phyloP scores from a whole-genome alignment of 2,329 filamentous ascomycete genomes.

The Fonsecaea erecta region DNA sequence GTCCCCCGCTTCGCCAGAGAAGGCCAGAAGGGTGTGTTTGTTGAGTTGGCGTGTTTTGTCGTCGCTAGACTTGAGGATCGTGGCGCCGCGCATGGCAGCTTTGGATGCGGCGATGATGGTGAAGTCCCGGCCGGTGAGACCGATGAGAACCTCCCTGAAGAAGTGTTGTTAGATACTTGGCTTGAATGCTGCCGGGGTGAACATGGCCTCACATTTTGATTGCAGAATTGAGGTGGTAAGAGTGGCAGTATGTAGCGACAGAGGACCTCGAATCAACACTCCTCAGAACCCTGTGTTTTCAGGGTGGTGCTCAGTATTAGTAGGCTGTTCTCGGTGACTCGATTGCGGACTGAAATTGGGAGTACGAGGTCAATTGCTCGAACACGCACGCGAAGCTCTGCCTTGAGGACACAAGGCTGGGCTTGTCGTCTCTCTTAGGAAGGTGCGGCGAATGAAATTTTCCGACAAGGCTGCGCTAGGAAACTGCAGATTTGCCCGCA shows the following conservation, averaged over 20 bases:
- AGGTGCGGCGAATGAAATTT: constrained; percentile 31
- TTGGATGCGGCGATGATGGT: constrained; percentile 97
- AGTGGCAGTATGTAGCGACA: background rate
- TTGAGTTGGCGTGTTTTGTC: constrained; percentile 95
- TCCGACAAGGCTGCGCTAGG: constrained; percentile 15
- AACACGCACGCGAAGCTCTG: constrained; percentile 29
- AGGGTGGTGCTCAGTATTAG: background rate
- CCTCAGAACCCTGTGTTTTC: background rate
- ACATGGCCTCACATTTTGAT: constrained; percentile 2
- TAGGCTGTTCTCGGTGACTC: background rate
- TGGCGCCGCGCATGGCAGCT: constrained; percentile 96
- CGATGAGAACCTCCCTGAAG: constrained; percentile 90
- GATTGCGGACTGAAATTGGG: background rate
- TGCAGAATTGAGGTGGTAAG: background rate
- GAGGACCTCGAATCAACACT: background rate
- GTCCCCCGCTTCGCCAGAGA: constrained; percentile 93
- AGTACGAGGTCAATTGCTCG: constrained; percentile 10
- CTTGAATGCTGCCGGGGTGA: background rate
- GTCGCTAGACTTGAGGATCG: constrained; percentile 90
- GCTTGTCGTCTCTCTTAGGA: constrained; percentile 4
- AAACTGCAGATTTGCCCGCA: constrained; percentile 9
- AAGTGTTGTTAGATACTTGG: background rate
- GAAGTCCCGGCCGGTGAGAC: constrained; percentile 99
- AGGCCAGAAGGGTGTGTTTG: constrained; percentile 92
- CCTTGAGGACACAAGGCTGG: constrained; percentile 6